Evolutionary conservation across 345 rosid species (phyloP).

Genomic region (Gossypium arboreum): DNA sequence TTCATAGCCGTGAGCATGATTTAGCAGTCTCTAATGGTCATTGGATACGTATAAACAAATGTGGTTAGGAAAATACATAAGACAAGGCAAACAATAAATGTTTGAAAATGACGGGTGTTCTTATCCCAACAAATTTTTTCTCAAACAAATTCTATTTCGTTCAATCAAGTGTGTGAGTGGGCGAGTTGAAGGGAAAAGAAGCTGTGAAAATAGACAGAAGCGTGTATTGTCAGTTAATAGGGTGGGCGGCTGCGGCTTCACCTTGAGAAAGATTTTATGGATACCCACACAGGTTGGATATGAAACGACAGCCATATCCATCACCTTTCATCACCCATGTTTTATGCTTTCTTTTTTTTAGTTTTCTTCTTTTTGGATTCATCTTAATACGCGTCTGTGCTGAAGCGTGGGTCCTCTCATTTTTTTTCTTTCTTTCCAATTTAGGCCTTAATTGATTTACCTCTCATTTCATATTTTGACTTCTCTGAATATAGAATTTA

Average conservation of each 20-base stretch:
- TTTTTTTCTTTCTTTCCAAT: not conserved
- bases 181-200: not conserved
- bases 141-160: not conserved
- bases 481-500: not conserved
- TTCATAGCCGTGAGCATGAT: not conserved
- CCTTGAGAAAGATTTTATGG: constrained; percentile 3
- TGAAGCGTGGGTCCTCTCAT: constrained; percentile 13
- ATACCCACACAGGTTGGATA: not conserved
- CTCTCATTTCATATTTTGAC: constrained; percentile 1
- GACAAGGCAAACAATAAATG: not conserved
- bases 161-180: not conserved
- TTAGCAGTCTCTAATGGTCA: too few relatives aligned
- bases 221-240: not conserved
- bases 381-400: constrained; percentile 31
- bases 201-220: not conserved
- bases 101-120: not conserved
- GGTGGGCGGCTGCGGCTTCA: not conserved
- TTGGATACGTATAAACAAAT: too few relatives aligned
- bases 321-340: not conserved
- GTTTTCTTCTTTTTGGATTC: constrained; percentile 27
- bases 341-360: not conserved
- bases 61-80: not conserved
- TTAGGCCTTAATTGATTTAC: not conserved
- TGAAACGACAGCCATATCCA: not conserved
- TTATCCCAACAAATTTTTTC: not conserved